Evolutionary conservation across 208 protist genomes (phyloP).

Genomic region (Trypanosoma conorhini): DNA sequence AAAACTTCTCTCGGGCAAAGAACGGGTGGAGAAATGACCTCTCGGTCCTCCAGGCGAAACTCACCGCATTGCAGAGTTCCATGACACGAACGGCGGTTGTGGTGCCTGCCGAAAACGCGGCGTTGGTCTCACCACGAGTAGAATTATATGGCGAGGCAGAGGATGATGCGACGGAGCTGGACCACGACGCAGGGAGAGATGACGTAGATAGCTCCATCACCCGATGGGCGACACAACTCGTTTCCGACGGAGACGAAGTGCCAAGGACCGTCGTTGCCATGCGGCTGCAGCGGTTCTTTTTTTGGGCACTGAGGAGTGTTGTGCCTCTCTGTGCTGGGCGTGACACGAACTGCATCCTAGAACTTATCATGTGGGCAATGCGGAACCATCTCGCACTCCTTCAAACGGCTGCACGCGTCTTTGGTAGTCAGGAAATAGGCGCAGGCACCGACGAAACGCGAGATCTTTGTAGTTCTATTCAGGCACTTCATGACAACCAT

Average conservation of each 20-base stretch:
- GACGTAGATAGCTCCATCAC: slow-evolving; percentile 18
- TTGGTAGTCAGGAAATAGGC: slow-evolving; percentile 20
- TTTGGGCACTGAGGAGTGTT: slow-evolving; percentile 39
- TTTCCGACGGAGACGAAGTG: slow-evolving; percentile 26
- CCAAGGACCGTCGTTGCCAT: slow-evolving; percentile 12
- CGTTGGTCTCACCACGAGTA: slow-evolving; percentile 10
- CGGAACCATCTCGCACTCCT: slow-evolving; percentile 33
- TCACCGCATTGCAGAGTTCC: slow-evolving; percentile 41
- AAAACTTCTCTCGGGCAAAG: slow-evolving; percentile 53
- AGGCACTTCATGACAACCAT: slow-evolving; percentile 14
- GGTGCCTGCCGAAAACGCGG: slow-evolving; percentile 10
- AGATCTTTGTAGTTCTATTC: slow-evolving; percentile 19
- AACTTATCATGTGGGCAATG: slow-evolving; percentile 35
- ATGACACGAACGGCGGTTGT: slow-evolving; percentile 29
- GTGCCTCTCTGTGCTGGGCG: slow-evolving; percentile 32
- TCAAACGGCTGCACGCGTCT: slow-evolving; percentile 20
- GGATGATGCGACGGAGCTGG: background rate
- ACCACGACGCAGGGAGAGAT: background rate
- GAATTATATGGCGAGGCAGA: slow-evolving; percentile 17
- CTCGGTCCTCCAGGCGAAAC: slow-evolving; percentile 53
- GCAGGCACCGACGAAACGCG: background rate
- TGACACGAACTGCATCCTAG: slow-evolving; percentile 37
- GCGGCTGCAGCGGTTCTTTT: slow-evolving; percentile 40
- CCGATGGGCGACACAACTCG: slow-evolving; percentile 35
- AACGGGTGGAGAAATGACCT: slow-evolving; percentile 58